Percentiles rank a stretch among this genome's conserved stretches.
These are phyloP conservation scores for Sugiyamaella neomexicana DNA, from an alignment of 1,139 yeast genomes.

Conservation along the genomic window DNA sequence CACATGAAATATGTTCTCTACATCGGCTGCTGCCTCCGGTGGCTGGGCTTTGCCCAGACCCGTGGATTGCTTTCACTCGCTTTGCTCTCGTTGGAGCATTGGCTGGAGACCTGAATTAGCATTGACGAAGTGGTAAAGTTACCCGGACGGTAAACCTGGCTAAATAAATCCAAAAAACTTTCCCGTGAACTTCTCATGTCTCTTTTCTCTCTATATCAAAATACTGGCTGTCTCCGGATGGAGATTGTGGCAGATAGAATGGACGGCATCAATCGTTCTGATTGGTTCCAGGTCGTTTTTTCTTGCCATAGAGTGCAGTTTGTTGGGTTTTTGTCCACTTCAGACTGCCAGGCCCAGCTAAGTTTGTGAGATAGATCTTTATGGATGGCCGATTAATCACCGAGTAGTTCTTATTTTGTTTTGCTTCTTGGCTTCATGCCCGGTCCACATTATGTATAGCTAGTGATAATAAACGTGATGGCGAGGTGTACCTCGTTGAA, in stretches of 20 bases:
- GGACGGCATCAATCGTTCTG: constrained; percentile 13
- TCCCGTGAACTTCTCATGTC: background rate
- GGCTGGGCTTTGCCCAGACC: background rate
- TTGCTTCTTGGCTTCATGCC: constrained; percentile 16
- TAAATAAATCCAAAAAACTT: constrained; percentile 1
- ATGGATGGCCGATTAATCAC: constrained; percentile 16
- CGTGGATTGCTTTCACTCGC: background rate
- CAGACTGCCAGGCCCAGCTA: constrained; percentile 15
- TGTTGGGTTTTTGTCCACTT: constrained; percentile 4
- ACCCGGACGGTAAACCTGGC: background rate
- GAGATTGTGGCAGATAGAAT: constrained; percentile 9
- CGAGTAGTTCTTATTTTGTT: constrained; percentile 16
- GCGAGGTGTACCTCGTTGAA: too few relatives aligned
- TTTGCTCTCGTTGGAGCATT: background rate
- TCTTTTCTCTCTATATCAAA: constrained; percentile 9
- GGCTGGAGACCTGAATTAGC: too few relatives aligned
- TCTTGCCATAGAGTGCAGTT: constrained; percentile 11
- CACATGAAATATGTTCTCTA: too few relatives aligned
- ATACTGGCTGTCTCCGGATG: constrained; percentile 17
- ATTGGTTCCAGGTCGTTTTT: constrained; percentile 5
- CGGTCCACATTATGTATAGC: constrained; percentile 7
- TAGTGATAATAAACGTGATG: too few relatives aligned
- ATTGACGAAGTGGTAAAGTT: background rate
- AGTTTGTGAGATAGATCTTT: constrained; percentile 16
- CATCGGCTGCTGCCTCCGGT: background rate